Percentiles rank a stretch among this genome's conserved stretches.
Conservation (phyloP, 192 early-diverging fungal species). For the Gamsiella multidivaricata region DNA sequence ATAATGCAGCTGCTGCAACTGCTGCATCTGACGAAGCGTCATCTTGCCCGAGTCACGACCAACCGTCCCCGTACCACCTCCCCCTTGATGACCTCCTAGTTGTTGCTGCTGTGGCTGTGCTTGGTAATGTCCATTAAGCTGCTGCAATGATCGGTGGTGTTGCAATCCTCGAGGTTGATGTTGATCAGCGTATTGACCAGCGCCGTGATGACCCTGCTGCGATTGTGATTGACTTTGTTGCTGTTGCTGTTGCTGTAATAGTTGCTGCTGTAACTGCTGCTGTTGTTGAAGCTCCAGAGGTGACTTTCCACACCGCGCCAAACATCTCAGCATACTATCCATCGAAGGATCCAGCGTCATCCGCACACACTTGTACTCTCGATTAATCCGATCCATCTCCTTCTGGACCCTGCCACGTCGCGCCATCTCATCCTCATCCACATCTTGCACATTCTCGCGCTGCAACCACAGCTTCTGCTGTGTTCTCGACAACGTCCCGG, state of each 20-base stretch:
- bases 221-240: slow-evolving; percentile 2
- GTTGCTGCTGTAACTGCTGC: background rate
- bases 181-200: background rate
- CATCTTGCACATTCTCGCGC: slow-evolving; percentile 43
- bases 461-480: slow-evolving; percentile 52
- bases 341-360: slow-evolving; percentile 29
- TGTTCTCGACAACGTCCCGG: slow-evolving; percentile 38
- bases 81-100: background rate
- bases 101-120: slow-evolving; percentile 16
- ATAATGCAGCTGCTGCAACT: slow-evolving; percentile 28
- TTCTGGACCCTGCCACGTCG: slow-evolving; percentile 40
- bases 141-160: slow-evolving; percentile 38
- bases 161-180: slow-evolving; percentile 4
- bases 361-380: slow-evolving; percentile 47
- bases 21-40: slow-evolving; percentile 45
- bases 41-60: slow-evolving; percentile 41
- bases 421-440: slow-evolving; percentile 50
- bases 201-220: background rate
- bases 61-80: slow-evolving; percentile 9
- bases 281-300: slow-evolving; percentile 26
- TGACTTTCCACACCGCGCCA: slow-evolving; percentile 27
- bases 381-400: slow-evolving; percentile 47
- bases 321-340: slow-evolving; percentile 38
- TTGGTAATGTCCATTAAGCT: slow-evolving; percentile 29
- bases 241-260: slow-evolving; percentile 23